Conservation (phyloP, 106 monocot species). For the Acanthochlamys bracteata region DNA sequence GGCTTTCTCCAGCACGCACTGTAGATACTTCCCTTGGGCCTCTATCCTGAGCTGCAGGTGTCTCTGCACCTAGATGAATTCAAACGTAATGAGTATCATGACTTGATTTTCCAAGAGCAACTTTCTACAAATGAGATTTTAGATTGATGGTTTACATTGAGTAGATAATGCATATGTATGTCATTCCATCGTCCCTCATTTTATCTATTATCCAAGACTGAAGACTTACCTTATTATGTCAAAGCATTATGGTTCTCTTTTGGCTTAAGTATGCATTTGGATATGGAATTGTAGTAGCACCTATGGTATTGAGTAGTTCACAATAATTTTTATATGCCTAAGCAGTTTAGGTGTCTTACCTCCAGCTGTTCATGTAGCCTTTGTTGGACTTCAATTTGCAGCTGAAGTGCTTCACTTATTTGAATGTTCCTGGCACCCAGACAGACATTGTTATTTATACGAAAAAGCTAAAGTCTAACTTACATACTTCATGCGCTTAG, state of each 20-base stretch:
- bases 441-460: not conserved
- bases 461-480: not conserved
- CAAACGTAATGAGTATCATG: not conserved
- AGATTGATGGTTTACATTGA: not conserved
- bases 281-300: not conserved
- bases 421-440: conserved; percentile 41
- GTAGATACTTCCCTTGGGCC: conserved; percentile 87
- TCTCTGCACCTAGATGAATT: conserved; percentile 59
- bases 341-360: conserved; percentile 22
- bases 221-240: not conserved
- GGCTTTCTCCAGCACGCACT: conserved; percentile 86
- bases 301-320: not conserved
- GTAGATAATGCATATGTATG: not conserved
- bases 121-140: not conserved
- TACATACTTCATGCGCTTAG: not conserved
- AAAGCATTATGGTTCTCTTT: not conserved
- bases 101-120: not conserved
- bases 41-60: conserved; percentile 81
- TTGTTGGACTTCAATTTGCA: conserved; percentile 87
- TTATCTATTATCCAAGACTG: not conserved
- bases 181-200: not conserved
- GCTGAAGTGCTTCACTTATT: conserved; percentile 76
- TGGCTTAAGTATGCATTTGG: not conserved
- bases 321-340: not conserved
- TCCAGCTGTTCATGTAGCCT: conserved; percentile 83